These are phyloP conservation scores for Kuraishia piskuri DNA, from an alignment of 805 yeast species.

Conservation along the genomic window DNA sequence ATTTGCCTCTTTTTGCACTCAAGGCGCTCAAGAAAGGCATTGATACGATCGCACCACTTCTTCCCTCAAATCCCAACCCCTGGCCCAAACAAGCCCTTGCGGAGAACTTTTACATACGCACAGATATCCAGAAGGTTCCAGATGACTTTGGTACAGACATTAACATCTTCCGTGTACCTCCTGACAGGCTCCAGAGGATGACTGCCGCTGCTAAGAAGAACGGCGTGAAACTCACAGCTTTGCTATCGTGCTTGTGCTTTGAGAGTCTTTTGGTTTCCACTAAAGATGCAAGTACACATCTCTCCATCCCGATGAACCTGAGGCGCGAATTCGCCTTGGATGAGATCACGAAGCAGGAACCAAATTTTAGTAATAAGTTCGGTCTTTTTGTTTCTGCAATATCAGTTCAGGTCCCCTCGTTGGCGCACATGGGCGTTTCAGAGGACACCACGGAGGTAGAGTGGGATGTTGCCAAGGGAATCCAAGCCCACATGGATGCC, in stretches of 20 bases:
- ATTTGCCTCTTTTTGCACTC: not conserved
- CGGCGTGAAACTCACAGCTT: not conserved
- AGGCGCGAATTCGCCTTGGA: not conserved
- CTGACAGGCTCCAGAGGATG: not conserved
- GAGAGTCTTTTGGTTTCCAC: not conserved
- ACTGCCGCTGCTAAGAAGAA: not conserved
- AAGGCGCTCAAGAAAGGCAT: not conserved
- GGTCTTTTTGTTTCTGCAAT: not conserved
- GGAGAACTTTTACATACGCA: not conserved
- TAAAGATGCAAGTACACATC: not conserved
- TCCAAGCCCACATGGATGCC: conserved; percentile 7
- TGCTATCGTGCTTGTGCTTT: not conserved
- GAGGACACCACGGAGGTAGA: conserved; percentile 2
- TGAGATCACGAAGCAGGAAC: not conserved
- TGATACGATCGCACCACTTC: not conserved
- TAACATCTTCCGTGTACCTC: not conserved
- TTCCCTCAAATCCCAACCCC: not conserved
- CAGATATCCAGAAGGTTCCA: not conserved
- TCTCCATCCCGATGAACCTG: not conserved
- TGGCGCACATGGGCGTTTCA: not conserved
- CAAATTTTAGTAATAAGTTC: not conserved
- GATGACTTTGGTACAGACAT: not conserved
- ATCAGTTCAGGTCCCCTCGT: not conserved
- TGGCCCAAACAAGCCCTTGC: not conserved
- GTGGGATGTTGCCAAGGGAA: conserved; percentile 9